These are phyloP conservation scores for Saccharomyces kudriavzevii DNA, from an alignment of 805 yeast species.

Conservation along the genomic window DNA sequence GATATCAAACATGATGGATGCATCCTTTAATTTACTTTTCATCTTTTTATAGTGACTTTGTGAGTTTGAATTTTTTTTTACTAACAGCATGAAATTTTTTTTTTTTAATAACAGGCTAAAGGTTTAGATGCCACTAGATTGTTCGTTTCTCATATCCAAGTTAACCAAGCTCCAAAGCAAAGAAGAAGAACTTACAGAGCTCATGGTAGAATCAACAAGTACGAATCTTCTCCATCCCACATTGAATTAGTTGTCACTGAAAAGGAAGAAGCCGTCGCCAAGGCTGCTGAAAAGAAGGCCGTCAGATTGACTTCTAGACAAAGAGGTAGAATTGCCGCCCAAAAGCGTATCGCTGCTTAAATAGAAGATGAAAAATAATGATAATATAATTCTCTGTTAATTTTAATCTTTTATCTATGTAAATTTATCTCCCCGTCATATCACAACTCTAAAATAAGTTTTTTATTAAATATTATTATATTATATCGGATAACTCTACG, in stretches of 20 bases:
- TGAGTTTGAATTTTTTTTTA: constrained; percentile 1
- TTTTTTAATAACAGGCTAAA: constrained; percentile 48
- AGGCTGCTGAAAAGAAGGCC: constrained; percentile 66
- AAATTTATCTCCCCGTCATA: not conserved
- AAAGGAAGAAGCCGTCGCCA: constrained; percentile 87
- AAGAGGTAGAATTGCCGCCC: constrained; percentile 82
- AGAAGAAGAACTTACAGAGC: constrained; percentile 99
- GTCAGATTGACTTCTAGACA: constrained; percentile 84
- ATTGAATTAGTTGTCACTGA: constrained; percentile 95
- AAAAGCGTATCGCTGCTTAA: constrained; percentile 76
- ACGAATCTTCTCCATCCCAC: constrained; percentile 98
- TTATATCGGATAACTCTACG: not conserved
- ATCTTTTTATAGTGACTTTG: constrained; percentile 1
- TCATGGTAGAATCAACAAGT: constrained; percentile 99
- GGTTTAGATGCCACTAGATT: constrained; percentile 94
- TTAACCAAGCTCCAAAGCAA: constrained; percentile 99
- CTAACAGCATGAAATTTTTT: constrained; percentile 3
- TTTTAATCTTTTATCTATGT: not conserved
- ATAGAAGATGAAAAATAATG: constrained; percentile 8
- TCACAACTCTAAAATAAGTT: not conserved
- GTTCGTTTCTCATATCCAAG: constrained; percentile 96
- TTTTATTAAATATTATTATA: not conserved
- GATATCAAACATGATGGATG: not conserved
- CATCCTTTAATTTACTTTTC: not conserved
- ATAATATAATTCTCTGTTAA: not conserved